Percentiles rank a stretch among this genome's conserved stretches.
phyloP scores from a whole-genome alignment of 176 grass and related monocot genomes.

The Aegilops tauschii region DNA sequence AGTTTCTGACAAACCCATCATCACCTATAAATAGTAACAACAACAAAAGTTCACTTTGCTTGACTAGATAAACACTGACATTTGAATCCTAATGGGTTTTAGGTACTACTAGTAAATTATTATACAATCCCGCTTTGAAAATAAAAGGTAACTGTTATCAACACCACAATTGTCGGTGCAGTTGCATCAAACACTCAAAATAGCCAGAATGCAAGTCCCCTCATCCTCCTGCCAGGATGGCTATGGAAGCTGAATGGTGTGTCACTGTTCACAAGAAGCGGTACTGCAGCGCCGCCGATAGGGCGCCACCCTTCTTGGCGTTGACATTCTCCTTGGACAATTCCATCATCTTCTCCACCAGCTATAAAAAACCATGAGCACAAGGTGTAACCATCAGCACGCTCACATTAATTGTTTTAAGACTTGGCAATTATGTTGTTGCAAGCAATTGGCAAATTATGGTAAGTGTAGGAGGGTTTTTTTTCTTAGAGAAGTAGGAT shows the following conservation, averaged over 20 bases:
- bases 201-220: background rate
- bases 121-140: background rate
- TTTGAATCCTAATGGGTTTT: no score
- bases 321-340: conserved; percentile 1
- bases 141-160: no score
- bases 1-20: conserved; percentile 6
- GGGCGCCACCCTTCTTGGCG: background rate
- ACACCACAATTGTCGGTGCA: background rate
- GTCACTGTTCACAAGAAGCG: conserved; percentile 36
- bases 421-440: no score
- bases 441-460: no score
- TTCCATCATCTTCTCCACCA: conserved; percentile 41
- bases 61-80: no score
- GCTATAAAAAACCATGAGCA: conserved; percentile 27
- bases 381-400: no score
- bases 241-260: background rate
- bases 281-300: conserved; percentile 22
- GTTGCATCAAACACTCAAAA: background rate
- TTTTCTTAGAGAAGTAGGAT: no score
- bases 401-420: no score
- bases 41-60: background rate
- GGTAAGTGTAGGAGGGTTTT: no score
- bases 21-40: background rate
- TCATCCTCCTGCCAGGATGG: background rate
- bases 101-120: background rate